phyloP scores from a whole-genome alignment of 2,329 filamentous ascomycete genomes.

The Tolypocladium capitatum region DNA sequence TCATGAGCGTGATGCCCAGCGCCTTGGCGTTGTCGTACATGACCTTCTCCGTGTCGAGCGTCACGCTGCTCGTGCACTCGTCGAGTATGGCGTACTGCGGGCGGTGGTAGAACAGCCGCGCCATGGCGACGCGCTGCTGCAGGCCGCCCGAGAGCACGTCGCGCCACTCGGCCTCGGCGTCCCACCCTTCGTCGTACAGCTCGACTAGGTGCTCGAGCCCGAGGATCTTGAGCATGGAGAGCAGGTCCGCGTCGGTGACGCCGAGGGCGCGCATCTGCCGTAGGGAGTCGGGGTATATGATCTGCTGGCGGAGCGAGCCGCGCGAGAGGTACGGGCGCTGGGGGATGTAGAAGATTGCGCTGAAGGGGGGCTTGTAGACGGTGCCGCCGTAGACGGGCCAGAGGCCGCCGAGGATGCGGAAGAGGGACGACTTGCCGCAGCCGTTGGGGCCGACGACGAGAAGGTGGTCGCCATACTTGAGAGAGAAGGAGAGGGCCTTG shows the following conservation, averaged over 20 bases:
- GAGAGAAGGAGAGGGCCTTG: conserved; percentile 71
- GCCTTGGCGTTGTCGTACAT: conserved; percentile 97
- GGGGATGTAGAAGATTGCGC: conserved; percentile 95
- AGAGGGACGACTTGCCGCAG: conserved; percentile 90
- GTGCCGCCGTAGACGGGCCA: conserved; percentile 97
- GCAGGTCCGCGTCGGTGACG: conserved; percentile 68
- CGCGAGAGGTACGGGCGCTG: conserved; percentile 88
- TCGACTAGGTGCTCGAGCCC: conserved; percentile 75
- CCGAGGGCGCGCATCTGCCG: conserved; percentile 78
- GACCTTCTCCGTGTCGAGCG: conserved; percentile 80
- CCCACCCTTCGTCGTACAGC: conserved; percentile 67
- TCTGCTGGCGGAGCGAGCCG: conserved; percentile 86
- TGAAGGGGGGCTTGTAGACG: conserved; percentile 80
- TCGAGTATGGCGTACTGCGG: conserved; percentile 92
- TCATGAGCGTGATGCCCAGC: conserved; percentile 90
- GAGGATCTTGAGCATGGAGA: conserved; percentile 62
- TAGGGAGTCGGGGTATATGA: conserved; percentile 86
- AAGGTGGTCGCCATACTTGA: conserved; percentile 77
- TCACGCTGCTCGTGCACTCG: conserved; percentile 93
- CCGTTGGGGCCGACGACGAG: conserved; percentile 94
- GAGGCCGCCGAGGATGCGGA: conserved; percentile 87
- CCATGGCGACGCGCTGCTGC: conserved; percentile 95
- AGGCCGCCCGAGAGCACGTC: conserved; percentile 85
- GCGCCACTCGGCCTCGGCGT: conserved; percentile 92
- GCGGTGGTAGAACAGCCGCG: conserved; percentile 82